Conservation (phyloP, 768 basidiomycete genomes). For the Rhizopogon salebrosus region DNA sequence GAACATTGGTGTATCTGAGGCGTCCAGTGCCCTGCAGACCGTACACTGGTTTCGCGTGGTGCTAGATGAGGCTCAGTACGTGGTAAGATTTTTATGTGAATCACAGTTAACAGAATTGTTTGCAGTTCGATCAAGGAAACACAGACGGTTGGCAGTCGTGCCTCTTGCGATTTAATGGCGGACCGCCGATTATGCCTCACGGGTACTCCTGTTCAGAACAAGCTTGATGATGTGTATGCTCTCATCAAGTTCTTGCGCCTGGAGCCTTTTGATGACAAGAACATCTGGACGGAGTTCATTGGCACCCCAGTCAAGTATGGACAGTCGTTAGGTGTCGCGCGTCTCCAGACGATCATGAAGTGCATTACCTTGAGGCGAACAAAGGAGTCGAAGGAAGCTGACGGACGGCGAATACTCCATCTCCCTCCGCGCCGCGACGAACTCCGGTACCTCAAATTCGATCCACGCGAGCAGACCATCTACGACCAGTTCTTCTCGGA, state of each 20-base stretch:
- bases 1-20: slow-evolving; percentile 42
- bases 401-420: slow-evolving; percentile 81
- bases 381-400: slow-evolving; percentile 78
- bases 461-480: slow-evolving; percentile 73
- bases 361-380: slow-evolving; percentile 95
- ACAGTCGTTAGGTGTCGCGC: slow-evolving; percentile 81
- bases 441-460: slow-evolving; percentile 80
- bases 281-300: slow-evolving; percentile 88
- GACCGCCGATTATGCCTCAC: slow-evolving; percentile 91
- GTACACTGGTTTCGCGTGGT: slow-evolving; percentile 97
- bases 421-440: slow-evolving; percentile 91
- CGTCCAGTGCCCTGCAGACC: slow-evolving; percentile 81
- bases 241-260: slow-evolving; percentile 93
- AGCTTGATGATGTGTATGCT: slow-evolving; percentile 96
- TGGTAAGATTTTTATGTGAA: slow-evolving; percentile 12
- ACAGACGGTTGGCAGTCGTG: slow-evolving; percentile 88
- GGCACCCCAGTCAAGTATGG: slow-evolving; percentile 91
- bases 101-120: background rate
- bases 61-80: slow-evolving; percentile 92
- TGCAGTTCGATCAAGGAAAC: slow-evolving; percentile 94
- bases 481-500: slow-evolving; percentile 88
- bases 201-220: slow-evolving; percentile 99
- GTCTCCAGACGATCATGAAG: slow-evolving; percentile 96
- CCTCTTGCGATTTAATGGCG: slow-evolving; percentile 91
- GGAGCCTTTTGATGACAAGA: slow-evolving; percentile 90